Evolutionary conservation across 2,329 filamentous ascomycete species (phyloP), one percentile per base, ranked within the genome.

Genomic region (Aspergillus fijiensis): DNA sequence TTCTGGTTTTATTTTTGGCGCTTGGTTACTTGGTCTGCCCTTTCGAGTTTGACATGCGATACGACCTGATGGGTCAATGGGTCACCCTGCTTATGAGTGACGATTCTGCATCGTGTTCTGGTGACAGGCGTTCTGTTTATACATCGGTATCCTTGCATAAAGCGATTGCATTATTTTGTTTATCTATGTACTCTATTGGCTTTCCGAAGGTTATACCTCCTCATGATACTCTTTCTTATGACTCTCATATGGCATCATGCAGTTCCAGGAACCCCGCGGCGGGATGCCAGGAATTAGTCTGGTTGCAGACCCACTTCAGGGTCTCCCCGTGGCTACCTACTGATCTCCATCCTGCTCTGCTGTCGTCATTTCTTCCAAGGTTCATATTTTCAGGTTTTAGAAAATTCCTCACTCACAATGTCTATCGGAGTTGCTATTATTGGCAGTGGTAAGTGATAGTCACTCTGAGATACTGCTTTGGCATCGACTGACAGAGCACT

Each of bases 341-440:
- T 45, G 39, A 16, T 19, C 39, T 16, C 39, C 39, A 45, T 16
- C 16, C 39, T 45, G 16, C 14, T 19, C 16, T 48, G 25, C 25
- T n/a, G 10, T 23, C 25, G 25, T 23, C 12, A 16, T 23, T 14
- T 6, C 39, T 55, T 29, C 39, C 5, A 33, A 27, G n/a, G 12
- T 45, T 6, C 25, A 6, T 21, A 45, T 7, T 16, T 23, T 50
- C 27, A 50, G 42, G 2, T 55, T 14, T 39, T 23, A 49, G 25
- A 21, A 27, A 39, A n/a, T 7, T 19, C 7, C 10, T 23, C 3
- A 9, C 47, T 14, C 42, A 65, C 33, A 11, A 77, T 78, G 75
- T 51, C 72, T 51, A 75, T 80, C 50, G 79, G 80, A 29, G 76
- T 85, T 16, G 83, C 83, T 14, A 78, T 85, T 29, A 77, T 85